phyloP scores from a whole-genome alignment of 1,284 basidiomycete species.

The Cryptococcus sp. region DNA sequence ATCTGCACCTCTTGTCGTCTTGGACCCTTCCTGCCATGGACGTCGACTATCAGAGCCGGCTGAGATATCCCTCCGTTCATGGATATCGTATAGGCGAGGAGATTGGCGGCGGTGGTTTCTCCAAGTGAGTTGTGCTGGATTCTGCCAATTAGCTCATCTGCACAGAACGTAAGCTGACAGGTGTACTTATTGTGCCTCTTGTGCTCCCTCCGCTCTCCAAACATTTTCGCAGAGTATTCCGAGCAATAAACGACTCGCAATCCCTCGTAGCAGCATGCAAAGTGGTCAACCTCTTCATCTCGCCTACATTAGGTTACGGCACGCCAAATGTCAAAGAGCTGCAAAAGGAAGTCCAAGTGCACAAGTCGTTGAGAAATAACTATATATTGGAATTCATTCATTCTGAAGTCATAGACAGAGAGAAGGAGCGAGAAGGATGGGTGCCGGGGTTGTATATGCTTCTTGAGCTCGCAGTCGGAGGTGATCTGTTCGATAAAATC shows the following conservation, averaged over 20 bases:
- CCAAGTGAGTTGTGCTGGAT: constrained; percentile 59
- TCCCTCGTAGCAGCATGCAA: constrained; percentile 76
- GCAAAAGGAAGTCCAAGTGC: constrained; percentile 92
- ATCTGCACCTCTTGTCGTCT: too few relatives aligned
- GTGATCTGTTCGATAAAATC: constrained; percentile 98
- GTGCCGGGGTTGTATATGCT: constrained; percentile 87
- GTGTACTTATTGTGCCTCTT: neutral
- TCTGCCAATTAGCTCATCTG: neutral
- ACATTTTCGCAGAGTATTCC: constrained; percentile 77
- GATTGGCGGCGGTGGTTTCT: constrained; percentile 83
- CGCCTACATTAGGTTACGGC: constrained; percentile 33
- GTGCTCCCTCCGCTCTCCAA: neutral
- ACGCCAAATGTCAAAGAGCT: constrained; percentile 65
- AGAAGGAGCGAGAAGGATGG: constrained; percentile 56
- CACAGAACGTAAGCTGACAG: neutral
- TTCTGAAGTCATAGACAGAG: constrained; percentile 70
- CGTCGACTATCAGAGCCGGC: constrained; percentile 5
- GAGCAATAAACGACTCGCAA: constrained; percentile 68
- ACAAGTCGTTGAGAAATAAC: constrained; percentile 74
- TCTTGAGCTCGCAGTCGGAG: constrained; percentile 87
- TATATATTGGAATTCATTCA: constrained; percentile 85
- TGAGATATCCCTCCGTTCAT: constrained; percentile 47
- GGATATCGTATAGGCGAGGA: constrained; percentile 72
- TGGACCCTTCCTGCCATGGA: constrained; percentile 9
- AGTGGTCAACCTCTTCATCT: constrained; percentile 62